These are phyloP conservation scores for Obba rivulosa DNA, from an alignment of 768 basidiomycete genomes.

Conservation along the genomic window DNA sequence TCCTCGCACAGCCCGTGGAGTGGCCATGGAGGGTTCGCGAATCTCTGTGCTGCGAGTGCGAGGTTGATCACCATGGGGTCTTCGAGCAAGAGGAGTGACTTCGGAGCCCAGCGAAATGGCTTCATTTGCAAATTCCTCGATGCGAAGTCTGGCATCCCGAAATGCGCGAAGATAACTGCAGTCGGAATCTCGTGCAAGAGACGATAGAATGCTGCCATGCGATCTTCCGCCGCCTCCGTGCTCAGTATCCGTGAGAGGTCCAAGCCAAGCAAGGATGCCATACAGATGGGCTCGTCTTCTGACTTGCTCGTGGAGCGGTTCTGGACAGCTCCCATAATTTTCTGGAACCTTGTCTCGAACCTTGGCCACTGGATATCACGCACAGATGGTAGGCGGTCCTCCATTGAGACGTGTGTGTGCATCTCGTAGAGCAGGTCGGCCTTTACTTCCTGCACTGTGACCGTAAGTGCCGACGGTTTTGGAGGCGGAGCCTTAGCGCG, in stretches of 20 bases:
- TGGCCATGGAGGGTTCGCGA: neutral
- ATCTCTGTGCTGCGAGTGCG: neutral
- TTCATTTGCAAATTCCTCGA: neutral
- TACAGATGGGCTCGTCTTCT: slow-evolving; percentile 4
- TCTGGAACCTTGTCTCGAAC: neutral
- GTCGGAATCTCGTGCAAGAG: neutral
- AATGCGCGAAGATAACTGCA: neutral
- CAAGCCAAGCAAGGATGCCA: slow-evolving; percentile 1
- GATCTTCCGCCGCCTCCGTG: neutral
- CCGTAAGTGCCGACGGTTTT: neutral
- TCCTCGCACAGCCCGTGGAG: neutral
- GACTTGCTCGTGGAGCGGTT: slow-evolving; percentile 5
- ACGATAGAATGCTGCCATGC: neutral
- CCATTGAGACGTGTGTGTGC: neutral
- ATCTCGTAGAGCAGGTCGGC: neutral
- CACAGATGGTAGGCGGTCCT: neutral
- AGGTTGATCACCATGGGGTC: neutral
- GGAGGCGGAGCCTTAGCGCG: neutral
- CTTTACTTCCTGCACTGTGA: neutral
- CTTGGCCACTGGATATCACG: neutral
- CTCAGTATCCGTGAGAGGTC: neutral
- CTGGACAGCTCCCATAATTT: neutral
- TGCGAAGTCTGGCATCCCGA: neutral
- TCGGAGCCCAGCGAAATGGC: slow-evolving; percentile 5
- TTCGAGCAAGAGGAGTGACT: neutral